Conservation (phyloP, 257 asterid genomes). For the Ophiorrhiza pumila region DNA sequence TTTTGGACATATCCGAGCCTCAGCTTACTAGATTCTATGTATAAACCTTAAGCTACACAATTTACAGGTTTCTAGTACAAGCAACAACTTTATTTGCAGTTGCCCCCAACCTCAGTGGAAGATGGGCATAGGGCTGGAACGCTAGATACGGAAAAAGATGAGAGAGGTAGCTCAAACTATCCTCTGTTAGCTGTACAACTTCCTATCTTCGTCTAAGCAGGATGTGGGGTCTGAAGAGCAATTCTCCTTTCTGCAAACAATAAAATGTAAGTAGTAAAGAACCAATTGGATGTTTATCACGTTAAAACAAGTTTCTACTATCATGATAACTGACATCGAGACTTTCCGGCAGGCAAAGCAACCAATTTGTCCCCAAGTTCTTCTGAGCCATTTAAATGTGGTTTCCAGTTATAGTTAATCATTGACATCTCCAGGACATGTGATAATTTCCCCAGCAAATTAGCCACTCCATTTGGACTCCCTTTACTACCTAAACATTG, state of each 20-base stretch:
- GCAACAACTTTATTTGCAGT: constrained; percentile 44
- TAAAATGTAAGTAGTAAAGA: not conserved
- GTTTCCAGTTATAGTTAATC: not conserved
- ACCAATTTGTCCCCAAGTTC: not conserved
- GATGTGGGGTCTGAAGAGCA: constrained; percentile 25
- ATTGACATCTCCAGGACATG: not conserved
- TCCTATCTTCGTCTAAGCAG: constrained; percentile 18
- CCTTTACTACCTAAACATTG: not conserved
- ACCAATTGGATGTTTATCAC: not conserved
- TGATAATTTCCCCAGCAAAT: not conserved
- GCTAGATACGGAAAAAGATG: constrained; percentile 22
- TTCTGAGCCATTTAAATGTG: not conserved
- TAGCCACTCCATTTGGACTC: not conserved
- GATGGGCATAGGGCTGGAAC: constrained; percentile 13
- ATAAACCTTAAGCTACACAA: constrained; percentile 39
- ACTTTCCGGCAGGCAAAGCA: not conserved
- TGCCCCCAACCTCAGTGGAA: constrained; percentile 16
- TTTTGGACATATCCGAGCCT: constrained; percentile 34
- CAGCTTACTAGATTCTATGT: constrained; percentile 34
- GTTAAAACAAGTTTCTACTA: not conserved
- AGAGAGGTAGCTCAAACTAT: constrained; percentile 42
- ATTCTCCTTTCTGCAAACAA: constrained; percentile 33
- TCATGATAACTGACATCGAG: not conserved
- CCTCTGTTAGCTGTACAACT: constrained; percentile 41
- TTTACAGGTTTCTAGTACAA: constrained; percentile 44